Conservation (phyloP, 371 early-diverging fungal genomes). For the Mucor circinelloides region DNA sequence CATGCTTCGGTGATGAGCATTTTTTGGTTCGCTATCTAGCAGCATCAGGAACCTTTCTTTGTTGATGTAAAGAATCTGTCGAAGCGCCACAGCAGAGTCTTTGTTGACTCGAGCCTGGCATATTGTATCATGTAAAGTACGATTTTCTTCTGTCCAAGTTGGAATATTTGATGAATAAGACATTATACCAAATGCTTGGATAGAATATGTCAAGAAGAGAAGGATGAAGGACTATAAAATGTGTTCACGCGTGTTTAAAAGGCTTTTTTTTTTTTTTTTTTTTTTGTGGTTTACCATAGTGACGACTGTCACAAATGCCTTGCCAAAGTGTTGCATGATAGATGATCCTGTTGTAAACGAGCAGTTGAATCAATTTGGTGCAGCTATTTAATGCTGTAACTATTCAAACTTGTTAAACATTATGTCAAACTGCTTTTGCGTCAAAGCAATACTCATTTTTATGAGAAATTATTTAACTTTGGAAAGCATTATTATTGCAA, state of each 20-base stretch:
- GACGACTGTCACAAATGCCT: no score
- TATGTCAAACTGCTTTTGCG: no score
- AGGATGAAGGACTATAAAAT: not conserved
- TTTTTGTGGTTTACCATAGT: not conserved
- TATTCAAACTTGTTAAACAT: no score
- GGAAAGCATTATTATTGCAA: no score
- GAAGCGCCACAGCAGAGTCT: slow-evolving; percentile 16
- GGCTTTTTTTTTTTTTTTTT: not conserved
- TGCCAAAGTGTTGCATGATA: no score
- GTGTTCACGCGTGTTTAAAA: not conserved
- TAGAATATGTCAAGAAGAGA: not conserved
- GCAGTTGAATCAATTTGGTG: no score
- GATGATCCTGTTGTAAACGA: no score
- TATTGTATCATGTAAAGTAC: slow-evolving; percentile 29
- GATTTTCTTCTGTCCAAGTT: slow-evolving; percentile 31
- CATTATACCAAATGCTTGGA: not conserved
- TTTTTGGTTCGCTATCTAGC: slow-evolving; percentile 53
- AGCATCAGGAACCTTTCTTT: slow-evolving; percentile 42
- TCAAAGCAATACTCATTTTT: no score
- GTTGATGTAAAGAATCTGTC: slow-evolving; percentile 32
- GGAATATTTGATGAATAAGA: slow-evolving; percentile 14
- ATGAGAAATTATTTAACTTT: no score
- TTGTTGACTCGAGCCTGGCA: slow-evolving; percentile 35
- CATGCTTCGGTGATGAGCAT: slow-evolving; percentile 45
- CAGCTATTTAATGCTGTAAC: no score